Percentiles rank a stretch among this genome's conserved stretches.
Evolutionary conservation across 495 filamentous ascomycete species (phyloP).

Genomic region (Daldinia loculata): DNA sequence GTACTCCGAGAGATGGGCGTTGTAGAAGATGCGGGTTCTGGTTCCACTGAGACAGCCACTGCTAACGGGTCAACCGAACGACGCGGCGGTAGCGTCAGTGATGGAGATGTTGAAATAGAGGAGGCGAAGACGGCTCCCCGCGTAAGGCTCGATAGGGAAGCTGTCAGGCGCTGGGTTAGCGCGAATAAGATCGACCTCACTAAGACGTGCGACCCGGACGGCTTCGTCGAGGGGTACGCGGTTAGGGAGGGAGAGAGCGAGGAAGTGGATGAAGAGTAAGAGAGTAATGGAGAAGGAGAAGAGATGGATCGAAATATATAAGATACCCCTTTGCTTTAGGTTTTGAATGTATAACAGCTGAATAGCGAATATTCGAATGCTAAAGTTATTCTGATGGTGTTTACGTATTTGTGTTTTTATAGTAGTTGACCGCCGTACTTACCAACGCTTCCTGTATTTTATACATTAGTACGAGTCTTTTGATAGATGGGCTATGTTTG

Average conservation of each 20-base stretch:
- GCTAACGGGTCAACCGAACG: slow-evolving; percentile 16
- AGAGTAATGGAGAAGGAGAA: background rate
- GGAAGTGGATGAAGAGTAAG: slow-evolving; percentile 41
- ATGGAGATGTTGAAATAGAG: slow-evolving; percentile 18
- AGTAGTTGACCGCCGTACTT: too few relatives aligned
- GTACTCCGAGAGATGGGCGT: slow-evolving; percentile 81
- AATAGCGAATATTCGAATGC: background rate
- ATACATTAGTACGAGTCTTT: too few relatives aligned
- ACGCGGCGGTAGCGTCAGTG: slow-evolving; percentile 23
- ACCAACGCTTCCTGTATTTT: too few relatives aligned
- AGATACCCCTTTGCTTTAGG: background rate
- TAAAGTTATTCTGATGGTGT: background rate
- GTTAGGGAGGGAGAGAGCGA: slow-evolving; percentile 38
- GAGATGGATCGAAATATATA: background rate
- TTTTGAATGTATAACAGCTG: background rate
- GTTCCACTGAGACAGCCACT: slow-evolving; percentile 49
- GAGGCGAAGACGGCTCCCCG: slow-evolving; percentile 43
- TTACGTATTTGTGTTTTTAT: too few relatives aligned
- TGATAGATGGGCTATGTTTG: too few relatives aligned
- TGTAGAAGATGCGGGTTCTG: slow-evolving; percentile 64
- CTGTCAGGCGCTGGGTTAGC: slow-evolving; percentile 63
- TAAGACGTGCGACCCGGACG: slow-evolving; percentile 62
- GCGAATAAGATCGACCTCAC: slow-evolving; percentile 56
- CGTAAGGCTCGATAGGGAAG: slow-evolving; percentile 63
- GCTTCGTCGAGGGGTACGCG: slow-evolving; percentile 64